A percentile compares a stretch with the other conserved stretches of the same genome.
Evolutionary conservation across 2,329 filamentous ascomycete species (phyloP).

Genomic region (Lasiodiplodia hormozganensis): DNA sequence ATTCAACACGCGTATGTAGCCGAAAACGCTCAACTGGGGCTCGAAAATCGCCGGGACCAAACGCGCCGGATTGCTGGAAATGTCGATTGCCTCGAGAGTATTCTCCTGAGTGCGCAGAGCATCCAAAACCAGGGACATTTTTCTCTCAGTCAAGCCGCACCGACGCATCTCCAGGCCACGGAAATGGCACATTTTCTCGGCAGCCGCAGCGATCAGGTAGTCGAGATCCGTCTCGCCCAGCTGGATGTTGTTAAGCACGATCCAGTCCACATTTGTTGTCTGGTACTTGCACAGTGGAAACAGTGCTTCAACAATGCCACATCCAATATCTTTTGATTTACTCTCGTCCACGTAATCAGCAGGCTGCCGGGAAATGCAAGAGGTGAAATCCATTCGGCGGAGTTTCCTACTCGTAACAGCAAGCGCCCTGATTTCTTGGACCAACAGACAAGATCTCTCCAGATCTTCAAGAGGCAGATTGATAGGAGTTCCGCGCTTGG

Average conservation of each 20-base stretch:
- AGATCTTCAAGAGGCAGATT: slow-evolving; percentile 61
- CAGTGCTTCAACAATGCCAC: slow-evolving; percentile 72
- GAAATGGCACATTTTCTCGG: slow-evolving; percentile 68
- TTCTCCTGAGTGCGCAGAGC: slow-evolving; percentile 69
- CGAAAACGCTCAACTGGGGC: slow-evolving; percentile 70
- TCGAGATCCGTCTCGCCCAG: slow-evolving; percentile 76
- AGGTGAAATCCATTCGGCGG: slow-evolving; percentile 69
- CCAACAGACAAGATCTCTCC: slow-evolving; percentile 64
- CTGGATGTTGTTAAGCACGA: slow-evolving; percentile 71
- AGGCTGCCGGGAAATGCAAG: slow-evolving; percentile 64
- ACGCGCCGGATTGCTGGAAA: slow-evolving; percentile 71
- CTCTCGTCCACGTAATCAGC: slow-evolving; percentile 50
- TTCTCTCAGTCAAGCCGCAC: slow-evolving; percentile 65
- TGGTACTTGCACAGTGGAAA: slow-evolving; percentile 72
- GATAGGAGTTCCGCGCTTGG: slow-evolving; percentile 63
- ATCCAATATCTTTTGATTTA: slow-evolving; percentile 66
- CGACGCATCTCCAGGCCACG: slow-evolving; percentile 72
- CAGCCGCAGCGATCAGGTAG: slow-evolving; percentile 70
- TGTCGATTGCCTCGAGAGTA: slow-evolving; percentile 70
- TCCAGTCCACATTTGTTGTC: slow-evolving; percentile 74
- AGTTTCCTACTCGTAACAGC: slow-evolving; percentile 70
- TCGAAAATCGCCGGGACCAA: slow-evolving; percentile 70
- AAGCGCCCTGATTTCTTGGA: slow-evolving; percentile 72
- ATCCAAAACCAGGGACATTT: slow-evolving; percentile 68
- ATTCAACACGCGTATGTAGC: slow-evolving; percentile 69